phyloP scores from a whole-genome alignment of 169 alveolate genomes.

The Plasmodium chabaudi region DNA sequence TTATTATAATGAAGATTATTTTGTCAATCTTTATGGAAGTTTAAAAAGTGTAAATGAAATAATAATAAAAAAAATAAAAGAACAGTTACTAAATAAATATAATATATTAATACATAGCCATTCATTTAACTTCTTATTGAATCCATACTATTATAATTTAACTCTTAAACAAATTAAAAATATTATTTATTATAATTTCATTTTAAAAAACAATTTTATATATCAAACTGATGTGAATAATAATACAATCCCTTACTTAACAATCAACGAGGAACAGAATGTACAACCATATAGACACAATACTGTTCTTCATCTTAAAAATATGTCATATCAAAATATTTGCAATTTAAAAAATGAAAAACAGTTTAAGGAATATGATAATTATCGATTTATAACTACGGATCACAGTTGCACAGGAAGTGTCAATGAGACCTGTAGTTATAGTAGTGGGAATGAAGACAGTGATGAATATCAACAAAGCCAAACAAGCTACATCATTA shows the following conservation, averaged over 20 bases:
- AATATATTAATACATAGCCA: conserved; percentile 22
- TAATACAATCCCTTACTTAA: neutral
- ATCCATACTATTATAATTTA: conserved; percentile 53
- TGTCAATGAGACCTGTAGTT: neutral
- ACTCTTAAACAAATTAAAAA: conserved; percentile 35
- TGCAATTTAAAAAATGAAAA: neutral
- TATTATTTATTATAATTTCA: conserved; percentile 30
- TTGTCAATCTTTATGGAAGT: conserved; percentile 21
- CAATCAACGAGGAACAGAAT: neutral
- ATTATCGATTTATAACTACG: neutral
- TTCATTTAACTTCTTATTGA: conserved; percentile 32
- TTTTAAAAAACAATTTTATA: conserved; percentile 6
- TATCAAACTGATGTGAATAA: neutral
- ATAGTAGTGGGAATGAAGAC: neutral
- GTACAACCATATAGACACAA: neutral
- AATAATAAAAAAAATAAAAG: conserved; percentile 28
- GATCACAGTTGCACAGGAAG: neutral
- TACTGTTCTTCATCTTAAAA: neutral
- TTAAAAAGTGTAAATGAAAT: conserved; percentile 18
- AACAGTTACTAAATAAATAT: conserved; percentile 9
- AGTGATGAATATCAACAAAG: neutral
- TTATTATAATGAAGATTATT: conserved; percentile 45
- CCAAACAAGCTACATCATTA: neutral
- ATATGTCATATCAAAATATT: neutral
- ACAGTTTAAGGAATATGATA: neutral